These are phyloP conservation scores for Bruguiera gymnorhiza DNA, from an alignment of 345 rosid genomes.

Conservation along the genomic window DNA sequence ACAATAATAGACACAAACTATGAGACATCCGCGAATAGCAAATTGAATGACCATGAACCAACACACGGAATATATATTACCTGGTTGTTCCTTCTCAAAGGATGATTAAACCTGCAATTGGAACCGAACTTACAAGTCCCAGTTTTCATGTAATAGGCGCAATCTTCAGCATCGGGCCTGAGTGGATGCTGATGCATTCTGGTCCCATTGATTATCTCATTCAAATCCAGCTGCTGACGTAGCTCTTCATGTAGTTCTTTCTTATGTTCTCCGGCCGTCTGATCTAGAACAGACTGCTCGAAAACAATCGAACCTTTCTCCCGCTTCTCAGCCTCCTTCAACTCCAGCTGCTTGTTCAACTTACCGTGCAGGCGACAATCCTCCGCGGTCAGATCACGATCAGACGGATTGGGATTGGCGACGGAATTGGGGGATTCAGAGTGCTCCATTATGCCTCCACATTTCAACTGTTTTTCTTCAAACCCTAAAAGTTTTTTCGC, in stretches of 20 bases:
- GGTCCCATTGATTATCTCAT: not conserved
- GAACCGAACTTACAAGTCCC: conserved; percentile 83
- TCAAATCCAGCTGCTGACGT: conserved; percentile 7
- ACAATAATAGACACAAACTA: too few relatives aligned
- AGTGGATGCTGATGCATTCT: conserved; percentile 43
- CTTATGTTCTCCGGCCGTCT: not conserved
- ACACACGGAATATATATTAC: conserved; percentile 24
- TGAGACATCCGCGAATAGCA: not conserved
- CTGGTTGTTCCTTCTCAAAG: conserved; percentile 51
- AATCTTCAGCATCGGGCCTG: conserved; percentile 84
- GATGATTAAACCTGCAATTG: conserved; percentile 89
- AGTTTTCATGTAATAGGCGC: conserved; percentile 72
- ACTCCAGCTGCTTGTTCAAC: conserved; percentile 4
- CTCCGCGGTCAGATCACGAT: conserved; percentile 8
- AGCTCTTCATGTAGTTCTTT: not conserved
- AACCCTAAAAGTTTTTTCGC: conserved; percentile 18
- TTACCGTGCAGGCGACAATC: not conserved
- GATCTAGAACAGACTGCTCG: too few relatives aligned
- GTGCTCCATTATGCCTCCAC: conserved; percentile 16
- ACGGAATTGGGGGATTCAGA: not conserved
- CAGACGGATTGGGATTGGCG: not conserved
- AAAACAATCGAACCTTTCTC: not conserved
- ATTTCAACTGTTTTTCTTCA: conserved; percentile 7
- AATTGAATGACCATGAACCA: not conserved
- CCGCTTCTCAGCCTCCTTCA: not conserved